These are phyloP conservation scores for Cryptosporidium baileyi DNA, from an alignment of 169 alveolate genomes.

Conservation along the genomic window DNA sequence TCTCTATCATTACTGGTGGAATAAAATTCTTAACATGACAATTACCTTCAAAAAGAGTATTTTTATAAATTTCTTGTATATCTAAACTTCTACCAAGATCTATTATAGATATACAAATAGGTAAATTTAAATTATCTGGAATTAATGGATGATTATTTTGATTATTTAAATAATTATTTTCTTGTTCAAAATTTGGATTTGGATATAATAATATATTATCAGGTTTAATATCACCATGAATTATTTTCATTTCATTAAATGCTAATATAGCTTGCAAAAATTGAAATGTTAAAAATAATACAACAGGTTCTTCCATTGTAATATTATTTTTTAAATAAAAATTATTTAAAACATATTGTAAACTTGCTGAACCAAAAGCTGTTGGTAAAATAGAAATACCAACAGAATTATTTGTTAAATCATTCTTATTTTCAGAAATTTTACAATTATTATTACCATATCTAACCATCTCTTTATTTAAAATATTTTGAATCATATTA, in stretches of 20 bases:
- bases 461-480: conserved; percentile 34
- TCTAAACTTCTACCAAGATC: conserved; percentile 68
- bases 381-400: conserved; percentile 63
- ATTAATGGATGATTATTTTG: conserved; percentile 9
- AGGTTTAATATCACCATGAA: conserved; percentile 67
- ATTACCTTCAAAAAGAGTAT: conserved; percentile 53
- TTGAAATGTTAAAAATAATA: conserved; percentile 33
- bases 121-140: conserved; percentile 9
- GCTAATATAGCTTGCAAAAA: conserved; percentile 17
- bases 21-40: conserved; percentile 45
- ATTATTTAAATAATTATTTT: background rate
- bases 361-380: conserved; percentile 21
- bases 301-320: conserved; percentile 52
- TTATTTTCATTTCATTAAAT: conserved; percentile 40
- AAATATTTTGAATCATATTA: conserved; percentile 47
- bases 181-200: background rate
- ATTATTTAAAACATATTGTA: conserved; percentile 26
- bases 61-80: conserved; percentile 53
- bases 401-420: background rate
- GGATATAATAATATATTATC: conserved; percentile 61
- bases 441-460: background rate
- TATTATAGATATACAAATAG: conserved; percentile 18
- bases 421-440: background rate
- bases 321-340: conserved; percentile 9
- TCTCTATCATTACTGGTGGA: conserved; percentile 65